Evolutionary conservation across 176 grass and related monocot species (phyloP).

Genomic region (Oryza meyeriana): DNA sequence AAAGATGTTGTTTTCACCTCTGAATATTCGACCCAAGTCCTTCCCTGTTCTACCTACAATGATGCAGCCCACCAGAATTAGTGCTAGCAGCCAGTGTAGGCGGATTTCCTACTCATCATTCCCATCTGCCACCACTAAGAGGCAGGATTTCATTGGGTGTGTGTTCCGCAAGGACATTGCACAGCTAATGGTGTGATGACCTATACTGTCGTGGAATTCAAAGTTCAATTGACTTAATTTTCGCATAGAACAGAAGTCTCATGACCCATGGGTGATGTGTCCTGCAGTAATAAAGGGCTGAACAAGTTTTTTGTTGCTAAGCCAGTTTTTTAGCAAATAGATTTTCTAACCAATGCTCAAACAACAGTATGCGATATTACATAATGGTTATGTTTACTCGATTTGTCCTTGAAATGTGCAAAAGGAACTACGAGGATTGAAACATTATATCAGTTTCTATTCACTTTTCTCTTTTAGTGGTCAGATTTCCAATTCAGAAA

Average conservation of each 20-base stretch:
- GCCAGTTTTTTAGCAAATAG: conserved; percentile 31
- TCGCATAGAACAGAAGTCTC: conserved; percentile 1
- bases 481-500: background rate
- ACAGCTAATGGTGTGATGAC: conserved; percentile 56
- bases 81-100: conserved; percentile 45
- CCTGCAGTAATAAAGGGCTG: conserved; percentile 32
- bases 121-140: conserved; percentile 28
- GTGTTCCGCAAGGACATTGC: conserved; percentile 91
- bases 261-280: background rate
- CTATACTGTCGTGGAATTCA: conserved; percentile 3
- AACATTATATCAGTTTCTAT: background rate
- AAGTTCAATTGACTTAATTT: conserved; percentile 8
- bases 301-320: conserved; percentile 11
- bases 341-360: conserved; percentile 21
- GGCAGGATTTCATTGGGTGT: conserved; percentile 45
- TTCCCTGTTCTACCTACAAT: conserved; percentile 63
- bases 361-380: background rate
- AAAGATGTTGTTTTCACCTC: conserved; percentile 61
- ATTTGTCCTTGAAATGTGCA: background rate
- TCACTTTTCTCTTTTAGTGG: background rate
- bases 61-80: conserved; percentile 46
- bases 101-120: conserved; percentile 38
- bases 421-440: background rate
- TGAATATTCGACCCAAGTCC: conserved; percentile 57
- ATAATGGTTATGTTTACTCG: background rate